phyloP scores from a whole-genome alignment of 495 filamentous ascomycete genomes.

The Penicillium canescens region DNA sequence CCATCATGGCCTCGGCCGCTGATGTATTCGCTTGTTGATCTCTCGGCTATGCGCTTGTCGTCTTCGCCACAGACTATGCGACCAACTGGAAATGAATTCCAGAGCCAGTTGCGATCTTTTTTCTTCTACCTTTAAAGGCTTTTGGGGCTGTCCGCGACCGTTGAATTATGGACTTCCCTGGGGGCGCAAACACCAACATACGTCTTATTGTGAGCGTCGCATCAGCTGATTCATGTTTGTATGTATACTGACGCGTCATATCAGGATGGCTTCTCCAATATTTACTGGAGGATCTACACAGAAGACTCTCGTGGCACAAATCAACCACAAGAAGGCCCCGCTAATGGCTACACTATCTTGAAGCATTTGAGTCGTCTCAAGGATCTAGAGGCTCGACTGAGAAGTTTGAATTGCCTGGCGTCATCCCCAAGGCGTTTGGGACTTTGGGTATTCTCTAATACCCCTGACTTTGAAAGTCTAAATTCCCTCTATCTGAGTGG shows the following conservation, averaged over 20 bases:
- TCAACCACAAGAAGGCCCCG: conserved; percentile 34
- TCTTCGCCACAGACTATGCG: conserved; percentile 8
- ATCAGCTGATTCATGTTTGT: not conserved
- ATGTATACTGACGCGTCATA: conserved; percentile 15
- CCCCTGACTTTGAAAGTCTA: conserved; percentile 43
- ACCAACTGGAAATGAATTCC: conserved; percentile 41
- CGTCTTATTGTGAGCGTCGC: conserved; percentile 44
- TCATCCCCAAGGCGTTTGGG: conserved; percentile 45
- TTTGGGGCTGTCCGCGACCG: conserved; percentile 29
- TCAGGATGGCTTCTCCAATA: conserved; percentile 50
- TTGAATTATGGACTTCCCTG: conserved; percentile 52
- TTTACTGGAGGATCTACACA: conserved; percentile 52
- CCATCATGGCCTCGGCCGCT: conserved; percentile 25
- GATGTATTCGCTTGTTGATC: conserved; percentile 17
- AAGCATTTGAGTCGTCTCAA: conserved; percentile 49
- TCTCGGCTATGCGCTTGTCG: conserved; percentile 7
- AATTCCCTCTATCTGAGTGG: conserved; percentile 28
- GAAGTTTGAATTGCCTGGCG: conserved; percentile 40
- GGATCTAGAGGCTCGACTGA: conserved; percentile 41
- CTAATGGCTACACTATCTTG: conserved; percentile 45
- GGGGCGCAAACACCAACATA: conserved; percentile 47
- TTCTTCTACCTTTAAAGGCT: conserved; percentile 30
- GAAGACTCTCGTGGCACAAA: conserved; percentile 39
- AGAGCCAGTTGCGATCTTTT: conserved; percentile 23
- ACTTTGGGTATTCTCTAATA: conserved; percentile 45